Base-by-base conservation (phyloP, 164 flowering plant genomes). In the Hamamelis virginiana region DNA sequence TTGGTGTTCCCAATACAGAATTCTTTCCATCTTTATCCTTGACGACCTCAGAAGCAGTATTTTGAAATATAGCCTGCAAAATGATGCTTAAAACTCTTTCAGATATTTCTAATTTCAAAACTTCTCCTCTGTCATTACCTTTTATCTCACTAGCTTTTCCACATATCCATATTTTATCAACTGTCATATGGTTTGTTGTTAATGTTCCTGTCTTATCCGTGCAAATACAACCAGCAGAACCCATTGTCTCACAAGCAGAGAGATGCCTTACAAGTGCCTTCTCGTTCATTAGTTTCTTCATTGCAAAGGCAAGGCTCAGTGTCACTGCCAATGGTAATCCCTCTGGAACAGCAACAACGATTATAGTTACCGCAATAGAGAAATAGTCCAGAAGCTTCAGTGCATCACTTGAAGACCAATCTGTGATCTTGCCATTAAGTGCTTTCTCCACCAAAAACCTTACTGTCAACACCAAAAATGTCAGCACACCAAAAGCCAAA, bases 191-290 rank as follows among this genome's bases (percentile, higher is more conserved):
- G 75, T 81, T 81, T n/a, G 84, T 81, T 38, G 84, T 81, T 59
- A 81, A 62, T 4, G 84, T 78, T 21, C 84, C 84, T 8, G 84
- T 81, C 62, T 81, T 78, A 53, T 81, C 84, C 1, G 82, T 81
- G 72, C 84, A 81, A 59, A 81, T 81, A 61, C 80, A 78, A 64
- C 62, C 74, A 22, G 82, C 80, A 48, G 82, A 78, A 44, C 84
- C 84, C 84, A 81, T 81, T 28, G 84, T 81, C 69, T 81, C 84
- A 65, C 84, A 81, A 9, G 84, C 84, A 59, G 84, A 72, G 26
- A 81, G 78, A 65, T 76, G 81, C 47, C 84, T 74, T 14, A 81
- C 84, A 27, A 81, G 80, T 62, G 84, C 84, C 64, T 55, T 74
- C 5, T 81, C 82, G 47, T 74, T 61, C 82, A 81, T 81, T 43